phyloP scores from a whole-genome alignment of 305 asterid species.

The Solanum hybrid region DNA sequence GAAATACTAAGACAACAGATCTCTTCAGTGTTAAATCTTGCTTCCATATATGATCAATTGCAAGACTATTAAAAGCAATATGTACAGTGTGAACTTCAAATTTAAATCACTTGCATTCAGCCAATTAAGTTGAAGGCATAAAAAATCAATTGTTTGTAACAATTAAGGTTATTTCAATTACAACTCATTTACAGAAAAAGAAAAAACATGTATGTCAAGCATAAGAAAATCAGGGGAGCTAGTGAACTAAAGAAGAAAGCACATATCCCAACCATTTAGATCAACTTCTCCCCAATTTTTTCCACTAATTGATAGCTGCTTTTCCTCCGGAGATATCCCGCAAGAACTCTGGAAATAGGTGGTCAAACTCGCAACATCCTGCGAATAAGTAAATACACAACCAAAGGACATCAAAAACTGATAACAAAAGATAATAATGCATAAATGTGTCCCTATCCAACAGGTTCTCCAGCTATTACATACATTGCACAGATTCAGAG shows the following conservation, averaged over 20 bases:
- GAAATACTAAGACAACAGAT: not conserved
- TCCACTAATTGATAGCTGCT: slow-evolving; percentile 94
- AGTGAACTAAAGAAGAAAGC: not conserved
- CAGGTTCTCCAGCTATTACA: not conserved
- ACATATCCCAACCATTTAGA: slow-evolving; percentile 49
- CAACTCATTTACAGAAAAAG: not conserved
- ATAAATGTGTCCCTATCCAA: not conserved
- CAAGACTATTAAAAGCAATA: not conserved
- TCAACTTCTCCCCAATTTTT: slow-evolving; percentile 99
- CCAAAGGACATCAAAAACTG: not conserved
- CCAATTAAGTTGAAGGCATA: not conserved
- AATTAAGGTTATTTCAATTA: not conserved
- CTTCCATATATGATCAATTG: not conserved
- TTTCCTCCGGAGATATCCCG: slow-evolving; percentile 71
- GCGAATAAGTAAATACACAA: slow-evolving; percentile 24
- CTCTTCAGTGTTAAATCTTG: not conserved
- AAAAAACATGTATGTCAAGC: not conserved
- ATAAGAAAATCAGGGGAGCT: not conserved
- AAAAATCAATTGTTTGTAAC: not conserved
- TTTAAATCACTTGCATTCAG: not conserved
- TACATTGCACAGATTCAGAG: not conserved
- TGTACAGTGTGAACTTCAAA: not conserved
- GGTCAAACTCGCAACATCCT: slow-evolving; percentile 74
- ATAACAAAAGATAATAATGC: not conserved
- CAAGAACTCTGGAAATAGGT: slow-evolving; percentile 67